phyloP scores from a whole-genome alignment of 2,329 filamentous ascomycete species.

The Pseudogymnoascus verrucosus region DNA sequence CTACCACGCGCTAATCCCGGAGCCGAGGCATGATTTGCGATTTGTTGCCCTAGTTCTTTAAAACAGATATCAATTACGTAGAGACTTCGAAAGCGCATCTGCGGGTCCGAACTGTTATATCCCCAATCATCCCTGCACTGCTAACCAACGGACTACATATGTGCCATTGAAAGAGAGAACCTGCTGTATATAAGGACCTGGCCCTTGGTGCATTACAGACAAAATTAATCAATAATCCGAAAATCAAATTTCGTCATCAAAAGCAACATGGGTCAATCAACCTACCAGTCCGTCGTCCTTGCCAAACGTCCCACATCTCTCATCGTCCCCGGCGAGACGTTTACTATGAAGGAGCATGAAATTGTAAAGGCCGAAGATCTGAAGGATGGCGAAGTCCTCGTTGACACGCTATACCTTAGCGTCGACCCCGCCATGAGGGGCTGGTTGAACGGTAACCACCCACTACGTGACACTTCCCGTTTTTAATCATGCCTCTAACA shows the following conservation, averaged over 20 bases:
- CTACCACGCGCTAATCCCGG: no score
- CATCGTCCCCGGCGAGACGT: slow-evolving; percentile 60
- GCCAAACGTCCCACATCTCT: slow-evolving; percentile 52
- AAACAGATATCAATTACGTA: no score
- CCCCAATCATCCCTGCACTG: no score
- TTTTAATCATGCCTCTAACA: slow-evolving; percentile 9
- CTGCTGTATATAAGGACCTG: no score
- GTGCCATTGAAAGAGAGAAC: no score
- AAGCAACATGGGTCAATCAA: slow-evolving; percentile 13
- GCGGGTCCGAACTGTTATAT: no score
- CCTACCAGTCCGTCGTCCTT: slow-evolving; percentile 42
- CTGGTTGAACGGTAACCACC: slow-evolving; percentile 50
- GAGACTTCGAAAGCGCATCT: no score
- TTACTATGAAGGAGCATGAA: slow-evolving; percentile 43
- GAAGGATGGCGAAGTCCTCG: slow-evolving; percentile 56
- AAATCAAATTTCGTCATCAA: not conserved
- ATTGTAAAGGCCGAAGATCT: slow-evolving; percentile 40
- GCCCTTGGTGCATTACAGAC: not conserved
- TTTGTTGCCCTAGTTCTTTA: no score
- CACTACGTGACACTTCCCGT: not conserved
- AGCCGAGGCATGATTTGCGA: no score
- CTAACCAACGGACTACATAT: no score
- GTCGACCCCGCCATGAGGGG: slow-evolving; percentile 71
- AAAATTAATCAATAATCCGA: not conserved
- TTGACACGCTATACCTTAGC: slow-evolving; percentile 55